A percentile compares a stretch with the other conserved stretches of the same genome.
Conservation (phyloP, 2,329 filamentous ascomycete genomes). For the Penicillium sp. region DNA sequence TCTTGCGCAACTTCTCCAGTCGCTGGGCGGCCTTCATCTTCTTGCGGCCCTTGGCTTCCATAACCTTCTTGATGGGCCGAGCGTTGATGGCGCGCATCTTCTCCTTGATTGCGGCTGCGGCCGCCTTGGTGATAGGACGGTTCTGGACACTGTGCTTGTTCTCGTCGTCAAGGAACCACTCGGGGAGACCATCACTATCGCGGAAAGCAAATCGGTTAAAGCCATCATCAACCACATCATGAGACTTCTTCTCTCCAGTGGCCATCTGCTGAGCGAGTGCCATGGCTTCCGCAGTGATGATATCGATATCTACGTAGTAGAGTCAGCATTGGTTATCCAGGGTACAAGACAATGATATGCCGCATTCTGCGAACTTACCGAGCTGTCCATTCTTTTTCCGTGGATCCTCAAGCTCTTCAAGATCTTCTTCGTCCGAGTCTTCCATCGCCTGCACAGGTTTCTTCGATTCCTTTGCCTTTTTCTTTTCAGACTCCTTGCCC, state of each 20-base stretch:
- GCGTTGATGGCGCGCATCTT: constrained; percentile 89
- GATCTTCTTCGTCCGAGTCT: too few relatives aligned
- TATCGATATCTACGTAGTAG: constrained; percentile 70
- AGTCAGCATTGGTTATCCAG: constrained; percentile 16
- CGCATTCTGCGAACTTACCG: constrained; percentile 32
- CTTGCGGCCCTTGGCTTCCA: constrained; percentile 91
- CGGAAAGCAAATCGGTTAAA: constrained; percentile 92
- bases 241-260: constrained; percentile 67
- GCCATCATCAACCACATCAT: constrained; percentile 76
- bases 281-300: constrained; percentile 99
- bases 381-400: constrained; percentile 38
- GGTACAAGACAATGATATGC: too few relatives aligned
- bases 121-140: constrained; percentile 91
- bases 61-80: constrained; percentile 96
- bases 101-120: constrained; percentile 83
- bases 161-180: constrained; percentile 98
- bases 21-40: constrained; percentile 87
- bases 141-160: constrained; percentile 69
- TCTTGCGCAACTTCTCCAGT: constrained; percentile 92
- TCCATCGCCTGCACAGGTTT: too few relatives aligned
- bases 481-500: too few relatives aligned
- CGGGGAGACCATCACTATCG: constrained; percentile 80
- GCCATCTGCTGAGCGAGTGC: constrained; percentile 87
- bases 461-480: too few relatives aligned
- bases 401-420: too few relatives aligned